Conservation (phyloP, 352 stramenopile species). For the Phytophthora colocasiae region DNA sequence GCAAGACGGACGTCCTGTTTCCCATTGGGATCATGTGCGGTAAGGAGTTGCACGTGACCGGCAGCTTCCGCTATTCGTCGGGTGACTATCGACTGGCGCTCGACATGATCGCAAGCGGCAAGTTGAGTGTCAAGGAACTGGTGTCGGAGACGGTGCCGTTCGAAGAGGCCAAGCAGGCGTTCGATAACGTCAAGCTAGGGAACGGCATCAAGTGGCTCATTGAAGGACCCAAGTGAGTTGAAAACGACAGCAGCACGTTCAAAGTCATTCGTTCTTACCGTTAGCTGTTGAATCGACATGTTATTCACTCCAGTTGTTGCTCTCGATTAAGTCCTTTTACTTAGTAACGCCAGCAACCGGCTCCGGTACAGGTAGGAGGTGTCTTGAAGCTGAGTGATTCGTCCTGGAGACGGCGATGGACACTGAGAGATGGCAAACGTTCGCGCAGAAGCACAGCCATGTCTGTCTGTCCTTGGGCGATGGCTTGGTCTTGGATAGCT, state of each 20-base stretch:
- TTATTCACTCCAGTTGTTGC: slow-evolving; percentile 1
- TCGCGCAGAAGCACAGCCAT: slow-evolving; percentile 78
- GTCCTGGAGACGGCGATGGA: slow-evolving; percentile 29
- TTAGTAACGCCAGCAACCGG: slow-evolving; percentile 13
- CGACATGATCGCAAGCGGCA: slow-evolving; percentile 35
- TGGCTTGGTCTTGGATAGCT: slow-evolving; percentile 10
- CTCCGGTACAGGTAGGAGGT: slow-evolving; percentile 3
- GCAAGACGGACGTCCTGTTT: slow-evolving; percentile 36
- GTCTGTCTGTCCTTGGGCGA: slow-evolving; percentile 34
- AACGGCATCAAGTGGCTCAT: slow-evolving; percentile 50
- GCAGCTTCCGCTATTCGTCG: slow-evolving; percentile 40
- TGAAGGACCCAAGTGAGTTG: slow-evolving; percentile 27
- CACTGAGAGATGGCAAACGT: slow-evolving; percentile 65
- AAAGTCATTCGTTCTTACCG: slow-evolving; percentile 3
- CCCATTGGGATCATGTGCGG: slow-evolving; percentile 37
- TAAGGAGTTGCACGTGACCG: slow-evolving; percentile 37
- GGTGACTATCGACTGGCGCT: slow-evolving; percentile 40
- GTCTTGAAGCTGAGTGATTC: slow-evolving; percentile 3
- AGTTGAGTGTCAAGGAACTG: slow-evolving; percentile 36
- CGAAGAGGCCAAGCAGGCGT: slow-evolving; percentile 38
- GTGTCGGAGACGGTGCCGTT: slow-evolving; percentile 37
- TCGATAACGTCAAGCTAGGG: slow-evolving; percentile 39
- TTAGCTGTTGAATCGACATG: slow-evolving; percentile 23
- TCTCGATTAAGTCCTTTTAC: slow-evolving; percentile 14
- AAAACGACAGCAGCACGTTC: no score